Evolutionary conservation across 192 early-diverging fungal species (phyloP).

Genomic region (Podila verticillata): DNA sequence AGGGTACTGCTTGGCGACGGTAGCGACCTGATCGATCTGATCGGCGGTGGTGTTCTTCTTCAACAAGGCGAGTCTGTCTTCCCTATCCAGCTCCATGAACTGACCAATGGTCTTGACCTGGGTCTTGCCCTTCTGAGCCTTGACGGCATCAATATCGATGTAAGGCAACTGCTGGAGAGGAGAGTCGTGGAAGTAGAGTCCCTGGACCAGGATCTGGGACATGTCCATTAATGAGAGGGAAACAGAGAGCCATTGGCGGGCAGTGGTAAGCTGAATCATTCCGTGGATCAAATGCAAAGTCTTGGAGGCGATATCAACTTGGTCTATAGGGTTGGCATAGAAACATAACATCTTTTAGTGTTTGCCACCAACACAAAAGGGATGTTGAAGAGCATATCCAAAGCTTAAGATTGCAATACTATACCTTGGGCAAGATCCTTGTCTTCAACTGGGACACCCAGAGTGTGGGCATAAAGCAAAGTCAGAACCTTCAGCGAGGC

Average conservation of each 20-base stretch:
- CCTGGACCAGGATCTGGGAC: slow-evolving; percentile 91
- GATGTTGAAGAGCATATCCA: neutral
- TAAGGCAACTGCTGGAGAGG: slow-evolving; percentile 89
- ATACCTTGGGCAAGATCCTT: slow-evolving; percentile 55
- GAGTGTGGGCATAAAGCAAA: slow-evolving; percentile 86
- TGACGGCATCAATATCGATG: slow-evolving; percentile 73
- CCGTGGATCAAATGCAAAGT: slow-evolving; percentile 84
- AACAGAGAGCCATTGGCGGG: slow-evolving; percentile 84
- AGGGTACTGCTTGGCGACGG: slow-evolving; percentile 85
- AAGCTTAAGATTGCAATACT: too few relatives aligned
- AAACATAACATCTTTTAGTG: slow-evolving; percentile 6
- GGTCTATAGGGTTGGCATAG: slow-evolving; percentile 53
- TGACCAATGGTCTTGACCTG: slow-evolving; percentile 71
- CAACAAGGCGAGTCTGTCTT: slow-evolving; percentile 67
- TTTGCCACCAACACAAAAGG: neutral
- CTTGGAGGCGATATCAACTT: slow-evolving; percentile 77
- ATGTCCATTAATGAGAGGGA: slow-evolving; percentile 82
- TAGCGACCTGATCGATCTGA: slow-evolving; percentile 74
- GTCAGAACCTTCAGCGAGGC: slow-evolving; percentile 75
- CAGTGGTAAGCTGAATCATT: slow-evolving; percentile 87
- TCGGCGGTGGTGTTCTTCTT: slow-evolving; percentile 61
- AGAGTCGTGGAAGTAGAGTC: slow-evolving; percentile 78
- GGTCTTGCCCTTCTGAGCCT: slow-evolving; percentile 72
- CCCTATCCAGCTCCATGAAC: slow-evolving; percentile 71
- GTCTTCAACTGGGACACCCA: slow-evolving; percentile 73